phyloP scores from a whole-genome alignment of 1,284 basidiomycete genomes.

The Tylopilus orsonianus region DNA sequence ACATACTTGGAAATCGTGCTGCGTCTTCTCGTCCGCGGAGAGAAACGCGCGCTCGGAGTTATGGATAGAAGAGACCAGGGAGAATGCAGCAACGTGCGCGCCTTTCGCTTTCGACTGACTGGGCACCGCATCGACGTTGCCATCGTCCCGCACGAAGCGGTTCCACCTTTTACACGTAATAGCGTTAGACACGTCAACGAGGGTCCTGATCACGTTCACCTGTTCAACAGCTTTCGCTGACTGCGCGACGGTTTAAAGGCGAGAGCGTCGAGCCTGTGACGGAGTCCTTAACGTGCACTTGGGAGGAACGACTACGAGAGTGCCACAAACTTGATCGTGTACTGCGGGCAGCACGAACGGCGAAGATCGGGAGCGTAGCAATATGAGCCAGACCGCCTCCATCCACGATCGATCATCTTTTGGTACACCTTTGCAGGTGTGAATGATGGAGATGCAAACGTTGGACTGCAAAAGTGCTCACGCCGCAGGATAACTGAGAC shows the following conservation, averaged over 20 bases:
- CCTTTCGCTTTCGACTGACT: constrained; percentile 26
- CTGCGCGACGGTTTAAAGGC: constrained; percentile 77
- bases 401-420: constrained; percentile 84
- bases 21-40: constrained; percentile 28
- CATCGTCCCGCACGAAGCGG: constrained; percentile 59
- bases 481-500: constrained; percentile 49
- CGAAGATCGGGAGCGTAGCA: constrained; percentile 84
- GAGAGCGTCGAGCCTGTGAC: constrained; percentile 64
- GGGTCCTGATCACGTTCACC: constrained; percentile 41
- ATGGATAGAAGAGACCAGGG: constrained; percentile 49
- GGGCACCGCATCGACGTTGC: constrained; percentile 36
- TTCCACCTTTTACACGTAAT: constrained; percentile 62
- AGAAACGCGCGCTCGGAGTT: constrained; percentile 26
- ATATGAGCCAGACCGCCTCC: constrained; percentile 83
- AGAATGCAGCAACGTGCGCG: constrained; percentile 28
- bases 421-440: constrained; percentile 60
- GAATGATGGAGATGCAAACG: neutral
- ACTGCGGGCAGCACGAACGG: constrained; percentile 87
- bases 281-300: constrained; percentile 3
- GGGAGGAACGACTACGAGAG: constrained; percentile 4
- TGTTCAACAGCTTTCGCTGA: constrained; percentile 74
- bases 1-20: constrained; percentile 55
- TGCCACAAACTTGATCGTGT: constrained; percentile 74
- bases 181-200: constrained; percentile 8
- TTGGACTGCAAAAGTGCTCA: constrained; percentile 29